A percentile compares a stretch with the other conserved stretches of the same genome.
phyloP scores from a whole-genome alignment of 73 alveolate species.

The Stentor roeselii region DNA sequence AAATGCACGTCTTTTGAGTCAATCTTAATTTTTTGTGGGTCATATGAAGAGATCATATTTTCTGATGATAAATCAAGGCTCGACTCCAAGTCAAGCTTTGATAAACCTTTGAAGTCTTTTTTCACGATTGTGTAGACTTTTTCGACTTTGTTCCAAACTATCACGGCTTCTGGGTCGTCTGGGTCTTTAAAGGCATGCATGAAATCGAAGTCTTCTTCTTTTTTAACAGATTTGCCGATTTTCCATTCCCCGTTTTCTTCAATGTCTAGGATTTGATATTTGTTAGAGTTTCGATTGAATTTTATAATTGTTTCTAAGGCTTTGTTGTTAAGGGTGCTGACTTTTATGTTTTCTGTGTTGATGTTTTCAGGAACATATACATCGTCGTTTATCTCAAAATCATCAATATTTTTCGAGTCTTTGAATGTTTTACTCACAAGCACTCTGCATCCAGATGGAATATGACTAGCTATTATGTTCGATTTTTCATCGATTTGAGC shows the following conservation, averaged over 20 bases:
- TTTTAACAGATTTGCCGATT: background rate
- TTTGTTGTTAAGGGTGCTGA: background rate
- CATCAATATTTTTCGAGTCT: background rate
- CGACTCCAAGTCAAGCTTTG: constrained; percentile 5
- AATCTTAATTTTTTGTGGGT: background rate
- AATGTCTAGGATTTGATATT: background rate
- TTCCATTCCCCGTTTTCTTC: background rate
- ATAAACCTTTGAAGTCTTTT: constrained; percentile 3
- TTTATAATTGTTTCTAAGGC: background rate
- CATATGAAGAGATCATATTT: background rate
- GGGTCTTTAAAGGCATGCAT: constrained; percentile 11
- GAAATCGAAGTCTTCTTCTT: constrained; percentile 22
- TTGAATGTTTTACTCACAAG: background rate
- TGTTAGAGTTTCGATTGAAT: background rate
- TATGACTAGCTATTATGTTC: background rate
- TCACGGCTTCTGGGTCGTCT: constrained; percentile 5
- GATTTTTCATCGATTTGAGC: constrained; percentile 1
- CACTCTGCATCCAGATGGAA: background rate
- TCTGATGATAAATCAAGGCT: background rate
- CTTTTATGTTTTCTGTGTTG: background rate
- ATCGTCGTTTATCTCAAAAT: background rate
- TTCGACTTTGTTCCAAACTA: background rate
- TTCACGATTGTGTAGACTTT: background rate
- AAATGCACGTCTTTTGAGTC: background rate
- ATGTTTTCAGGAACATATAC: background rate